These are phyloP conservation scores for Aspergillus baeticus DNA, from an alignment of 495 filamentous ascomycete species.

Conservation along the genomic window DNA sequence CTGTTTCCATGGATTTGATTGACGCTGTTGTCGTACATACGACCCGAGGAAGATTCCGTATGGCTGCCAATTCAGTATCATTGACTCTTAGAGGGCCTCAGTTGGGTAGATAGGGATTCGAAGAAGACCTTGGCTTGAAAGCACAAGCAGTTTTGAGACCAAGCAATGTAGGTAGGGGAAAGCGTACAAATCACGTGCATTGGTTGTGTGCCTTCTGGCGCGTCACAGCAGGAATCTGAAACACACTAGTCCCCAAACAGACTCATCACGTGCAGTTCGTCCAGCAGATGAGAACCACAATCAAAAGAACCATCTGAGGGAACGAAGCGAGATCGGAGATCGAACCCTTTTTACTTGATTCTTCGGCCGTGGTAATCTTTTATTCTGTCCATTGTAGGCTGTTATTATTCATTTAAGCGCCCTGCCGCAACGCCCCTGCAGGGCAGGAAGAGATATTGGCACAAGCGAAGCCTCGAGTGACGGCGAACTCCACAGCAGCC, in stretches of 20 bases:
- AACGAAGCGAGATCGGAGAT: neutral
- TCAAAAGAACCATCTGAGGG: neutral
- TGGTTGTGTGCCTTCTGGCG: no score
- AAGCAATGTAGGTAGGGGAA: no score
- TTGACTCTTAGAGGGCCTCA: no score
- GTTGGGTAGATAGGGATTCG: no score
- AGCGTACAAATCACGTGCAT: no score
- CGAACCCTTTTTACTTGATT: neutral
- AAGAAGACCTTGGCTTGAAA: neutral
- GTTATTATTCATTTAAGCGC: slow-evolving; percentile 1
- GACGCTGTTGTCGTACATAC: no score
- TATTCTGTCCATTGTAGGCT: neutral
- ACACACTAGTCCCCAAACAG: slow-evolving; percentile 33
- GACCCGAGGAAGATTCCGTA: no score
- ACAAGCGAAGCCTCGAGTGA: slow-evolving; percentile 8
- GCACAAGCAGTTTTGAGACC: neutral
- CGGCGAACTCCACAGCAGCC: slow-evolving; percentile 19
- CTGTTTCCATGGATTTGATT: no score
- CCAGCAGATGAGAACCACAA: neutral
- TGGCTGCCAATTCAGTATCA: no score
- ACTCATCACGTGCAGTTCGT: slow-evolving; percentile 18
- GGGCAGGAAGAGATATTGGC: neutral
- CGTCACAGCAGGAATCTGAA: slow-evolving; percentile 24
- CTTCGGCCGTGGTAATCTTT: neutral
- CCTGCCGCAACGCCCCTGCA: slow-evolving; percentile 10